These are phyloP conservation scores for Backusella circina DNA, from an alignment of 192 early-diverging fungal genomes.

Conservation along the genomic window DNA sequence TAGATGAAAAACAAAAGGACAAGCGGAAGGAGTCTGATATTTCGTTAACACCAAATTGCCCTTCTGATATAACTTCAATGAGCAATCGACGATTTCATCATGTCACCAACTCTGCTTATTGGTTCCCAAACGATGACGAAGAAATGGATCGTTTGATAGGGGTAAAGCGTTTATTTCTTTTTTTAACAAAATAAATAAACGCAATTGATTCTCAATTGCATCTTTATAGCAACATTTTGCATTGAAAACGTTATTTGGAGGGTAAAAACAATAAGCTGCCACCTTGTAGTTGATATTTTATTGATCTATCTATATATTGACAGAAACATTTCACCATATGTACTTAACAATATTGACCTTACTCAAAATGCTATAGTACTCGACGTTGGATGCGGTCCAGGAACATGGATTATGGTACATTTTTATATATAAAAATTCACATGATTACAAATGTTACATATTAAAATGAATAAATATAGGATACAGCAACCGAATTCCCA, in stretches of 20 bases:
- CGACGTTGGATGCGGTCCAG: conserved; percentile 33
- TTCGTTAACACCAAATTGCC: background rate
- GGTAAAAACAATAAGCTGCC: conserved; percentile 8
- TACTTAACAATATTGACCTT: background rate
- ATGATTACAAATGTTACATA: background rate
- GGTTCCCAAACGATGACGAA: conserved; percentile 29
- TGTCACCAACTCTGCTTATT: conserved; percentile 14
- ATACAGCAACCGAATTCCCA: conserved; percentile 24
- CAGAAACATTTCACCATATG: background rate
- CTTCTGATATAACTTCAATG: background rate
- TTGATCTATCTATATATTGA: background rate
- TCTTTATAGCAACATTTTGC: conserved; percentile 29
- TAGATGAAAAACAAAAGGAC: background rate
- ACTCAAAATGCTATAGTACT: conserved; percentile 13
- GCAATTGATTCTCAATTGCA: background rate
- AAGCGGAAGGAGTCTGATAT: background rate
- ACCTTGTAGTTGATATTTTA: background rate
- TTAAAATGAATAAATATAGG: conserved; percentile 15
- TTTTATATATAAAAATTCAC: background rate
- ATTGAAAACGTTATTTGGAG: conserved; percentile 16
- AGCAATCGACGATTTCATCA: conserved; percentile 1
- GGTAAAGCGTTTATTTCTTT: conserved; percentile 8
- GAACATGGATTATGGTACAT: conserved; percentile 33
- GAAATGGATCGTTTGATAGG: conserved; percentile 28
- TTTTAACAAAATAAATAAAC: background rate